A percentile compares a stretch with the other conserved stretches of the same genome.
phyloP scores from a whole-genome alignment of 768 basidiomycete species.

The Baorangia bicolor region DNA sequence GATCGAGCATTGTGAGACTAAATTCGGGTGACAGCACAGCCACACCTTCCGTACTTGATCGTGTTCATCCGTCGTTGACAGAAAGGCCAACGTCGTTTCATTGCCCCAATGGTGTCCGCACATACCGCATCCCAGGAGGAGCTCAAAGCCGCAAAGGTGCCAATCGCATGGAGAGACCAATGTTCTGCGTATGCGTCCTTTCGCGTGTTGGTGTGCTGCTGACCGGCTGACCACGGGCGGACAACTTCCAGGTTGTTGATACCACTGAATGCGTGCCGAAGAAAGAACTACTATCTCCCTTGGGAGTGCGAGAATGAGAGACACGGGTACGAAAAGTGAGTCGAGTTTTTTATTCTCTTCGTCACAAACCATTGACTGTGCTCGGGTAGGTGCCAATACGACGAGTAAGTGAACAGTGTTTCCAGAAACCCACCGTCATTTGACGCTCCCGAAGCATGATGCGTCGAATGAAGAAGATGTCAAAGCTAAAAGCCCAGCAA shows the following conservation, averaged over 20 bases:
- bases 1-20: too few relatives aligned
- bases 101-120: conserved; percentile 57
- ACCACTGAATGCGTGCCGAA: conserved; percentile 85
- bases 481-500: conserved; percentile 61
- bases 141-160: conserved; percentile 71
- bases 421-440: not conserved
- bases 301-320: conserved; percentile 94
- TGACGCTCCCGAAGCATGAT: conserved; percentile 57
- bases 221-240: not conserved
- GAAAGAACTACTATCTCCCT: conserved; percentile 73
- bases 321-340: conserved; percentile 83
- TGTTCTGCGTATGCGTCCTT: conserved; percentile 77
- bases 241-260: conserved; percentile 69
- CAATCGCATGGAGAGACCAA: conserved; percentile 83
- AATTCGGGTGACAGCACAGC: conserved; percentile 15
- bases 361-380: conserved; percentile 4
- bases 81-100: not conserved
- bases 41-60: conserved; percentile 9
- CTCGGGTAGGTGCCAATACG: conserved; percentile 79
- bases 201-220: too few relatives aligned
- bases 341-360: not conserved
- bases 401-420: conserved; percentile 64
- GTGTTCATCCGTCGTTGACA: not conserved
- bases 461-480: conserved; percentile 82
- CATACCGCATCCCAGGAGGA: conserved; percentile 82